These are phyloP conservation scores for Phytopythium delawarense DNA, from an alignment of 352 stramenopile genomes.

Conservation along the genomic window DNA sequence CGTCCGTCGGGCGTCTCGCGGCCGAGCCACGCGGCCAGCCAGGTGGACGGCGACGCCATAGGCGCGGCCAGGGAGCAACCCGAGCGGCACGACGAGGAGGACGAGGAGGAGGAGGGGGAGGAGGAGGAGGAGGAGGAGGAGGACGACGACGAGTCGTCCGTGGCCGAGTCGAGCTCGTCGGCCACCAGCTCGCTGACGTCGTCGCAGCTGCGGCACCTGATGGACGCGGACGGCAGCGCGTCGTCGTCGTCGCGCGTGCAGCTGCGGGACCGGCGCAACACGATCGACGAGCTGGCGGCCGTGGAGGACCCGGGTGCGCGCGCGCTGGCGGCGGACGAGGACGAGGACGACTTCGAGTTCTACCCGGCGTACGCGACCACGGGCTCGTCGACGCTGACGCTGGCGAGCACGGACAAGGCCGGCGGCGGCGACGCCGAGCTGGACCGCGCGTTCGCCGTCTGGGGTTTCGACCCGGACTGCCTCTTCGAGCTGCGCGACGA, in stretches of 20 bases:
- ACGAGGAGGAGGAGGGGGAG: background rate
- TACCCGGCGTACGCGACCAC: constrained; percentile 21
- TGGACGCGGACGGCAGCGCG: constrained; percentile 24
- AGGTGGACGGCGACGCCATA: background rate
- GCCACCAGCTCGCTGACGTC: constrained; percentile 24
- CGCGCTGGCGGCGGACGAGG: constrained; percentile 15
- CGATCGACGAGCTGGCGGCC: constrained; percentile 5
- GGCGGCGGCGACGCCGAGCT: constrained; percentile 8
- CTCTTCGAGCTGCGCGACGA: constrained; percentile 35
- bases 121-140: constrained; percentile 1
- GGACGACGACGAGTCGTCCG: constrained; percentile 2
- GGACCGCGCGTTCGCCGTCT: constrained; percentile 16
- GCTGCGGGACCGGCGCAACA: constrained; percentile 1
- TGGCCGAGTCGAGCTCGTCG: constrained; percentile 17
- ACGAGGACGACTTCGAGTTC: constrained; percentile 39
- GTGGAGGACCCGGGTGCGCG: background rate
- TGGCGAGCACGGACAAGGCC: constrained; percentile 7
- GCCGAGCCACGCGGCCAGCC: background rate
- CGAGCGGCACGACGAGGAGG: background rate
- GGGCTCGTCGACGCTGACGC: constrained; percentile 13
- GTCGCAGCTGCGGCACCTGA: constrained; percentile 22
- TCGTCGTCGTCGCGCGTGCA: background rate
- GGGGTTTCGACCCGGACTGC: constrained; percentile 23
- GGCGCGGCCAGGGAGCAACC: background rate
- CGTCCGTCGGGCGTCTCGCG: background rate